Percentiles rank a stretch among this genome's conserved stretches.
These are phyloP conservation scores for Tuber brumale DNA, from an alignment of 495 filamentous ascomycete genomes.

Conservation along the genomic window DNA sequence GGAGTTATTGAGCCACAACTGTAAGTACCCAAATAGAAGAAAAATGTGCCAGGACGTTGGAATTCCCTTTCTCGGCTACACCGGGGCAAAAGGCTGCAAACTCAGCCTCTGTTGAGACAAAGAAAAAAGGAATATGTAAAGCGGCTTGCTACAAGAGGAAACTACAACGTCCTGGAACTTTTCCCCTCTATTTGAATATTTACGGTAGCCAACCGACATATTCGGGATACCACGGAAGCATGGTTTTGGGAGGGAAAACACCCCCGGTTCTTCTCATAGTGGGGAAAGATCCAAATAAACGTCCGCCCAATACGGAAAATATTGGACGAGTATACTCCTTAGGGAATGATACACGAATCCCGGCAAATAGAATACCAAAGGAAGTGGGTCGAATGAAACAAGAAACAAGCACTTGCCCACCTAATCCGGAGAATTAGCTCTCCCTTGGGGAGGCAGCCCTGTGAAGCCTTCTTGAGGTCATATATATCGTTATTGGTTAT, in stretches of 20 bases:
- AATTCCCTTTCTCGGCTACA: not conserved
- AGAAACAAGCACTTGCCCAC: too few relatives aligned
- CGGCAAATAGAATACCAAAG: not conserved
- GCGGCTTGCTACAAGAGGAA: not conserved
- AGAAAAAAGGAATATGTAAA: not conserved
- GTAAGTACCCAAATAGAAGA: not conserved
- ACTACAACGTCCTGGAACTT: not conserved
- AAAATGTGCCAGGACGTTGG: not conserved
- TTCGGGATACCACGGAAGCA: not conserved
- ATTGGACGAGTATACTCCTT: not conserved
- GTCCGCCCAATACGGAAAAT: not conserved
- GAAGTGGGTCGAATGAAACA: not conserved
- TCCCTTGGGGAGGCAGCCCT: too few relatives aligned
- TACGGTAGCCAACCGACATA: not conserved
- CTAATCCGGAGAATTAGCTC: too few relatives aligned
- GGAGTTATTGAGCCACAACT: not conserved
- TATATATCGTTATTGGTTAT: too few relatives aligned
- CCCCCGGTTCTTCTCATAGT: not conserved
- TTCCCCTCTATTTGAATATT: not conserved
- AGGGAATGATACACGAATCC: not conserved
- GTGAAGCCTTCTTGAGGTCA: too few relatives aligned
- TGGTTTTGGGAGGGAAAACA: not conserved
- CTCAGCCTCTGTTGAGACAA: not conserved
- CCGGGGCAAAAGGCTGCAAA: not conserved
- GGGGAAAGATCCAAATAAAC: not conserved